phyloP scores from a whole-genome alignment of 2,329 filamentous ascomycete species.

The Arthrobotrys sphaeroides region DNA sequence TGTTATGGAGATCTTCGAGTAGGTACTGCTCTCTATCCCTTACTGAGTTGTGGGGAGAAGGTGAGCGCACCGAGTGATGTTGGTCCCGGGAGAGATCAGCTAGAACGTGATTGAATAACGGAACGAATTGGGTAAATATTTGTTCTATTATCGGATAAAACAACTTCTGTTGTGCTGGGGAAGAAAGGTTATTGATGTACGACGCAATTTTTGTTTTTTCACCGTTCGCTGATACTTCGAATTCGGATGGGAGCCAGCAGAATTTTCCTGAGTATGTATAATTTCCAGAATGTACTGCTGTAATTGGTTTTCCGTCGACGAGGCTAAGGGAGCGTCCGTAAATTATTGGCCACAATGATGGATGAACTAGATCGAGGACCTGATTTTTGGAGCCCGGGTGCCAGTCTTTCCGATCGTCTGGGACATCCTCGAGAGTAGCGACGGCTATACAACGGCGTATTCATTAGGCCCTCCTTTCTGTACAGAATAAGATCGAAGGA shows the following conservation, averaged over 20 bases:
- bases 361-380: slow-evolving; percentile 72
- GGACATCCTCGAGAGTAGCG: slow-evolving; percentile 65
- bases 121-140: slow-evolving; percentile 33
- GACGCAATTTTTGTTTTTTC: slow-evolving; percentile 22
- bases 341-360: slow-evolving; percentile 70
- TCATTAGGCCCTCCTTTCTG: too few relatives aligned
- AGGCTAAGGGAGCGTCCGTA: slow-evolving; percentile 61
- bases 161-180: neutral
- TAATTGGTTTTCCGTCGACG: neutral
- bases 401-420: slow-evolving; percentile 68
- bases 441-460: slow-evolving; percentile 59
- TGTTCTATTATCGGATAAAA: slow-evolving; percentile 23
- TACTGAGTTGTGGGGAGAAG: too few relatives aligned
- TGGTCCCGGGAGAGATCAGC: neutral
- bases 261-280: neutral
- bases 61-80: too few relatives aligned
- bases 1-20: neutral
- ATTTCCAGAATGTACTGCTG: neutral
- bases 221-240: neutral
- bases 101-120: slow-evolving; percentile 29
- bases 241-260: slow-evolving; percentile 33
- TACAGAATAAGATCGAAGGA: too few relatives aligned
- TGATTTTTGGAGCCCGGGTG: slow-evolving; percentile 68
- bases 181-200: slow-evolving; percentile 31
- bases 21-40: too few relatives aligned